phyloP scores from a whole-genome alignment of 441 rosid species.

The Gossypium lobatum region DNA sequence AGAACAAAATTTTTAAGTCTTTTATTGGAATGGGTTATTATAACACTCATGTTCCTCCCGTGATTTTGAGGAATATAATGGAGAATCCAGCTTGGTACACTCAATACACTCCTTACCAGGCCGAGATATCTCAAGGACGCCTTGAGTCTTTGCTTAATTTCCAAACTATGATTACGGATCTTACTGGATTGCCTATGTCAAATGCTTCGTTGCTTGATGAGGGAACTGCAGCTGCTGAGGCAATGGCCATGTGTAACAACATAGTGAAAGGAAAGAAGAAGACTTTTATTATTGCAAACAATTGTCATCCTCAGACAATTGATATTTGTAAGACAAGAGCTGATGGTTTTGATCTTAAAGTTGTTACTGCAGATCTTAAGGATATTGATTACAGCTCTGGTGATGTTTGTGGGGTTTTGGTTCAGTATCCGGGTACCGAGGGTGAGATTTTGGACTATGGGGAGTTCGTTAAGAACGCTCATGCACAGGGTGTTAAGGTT shows the following conservation, averaged over 20 bases:
- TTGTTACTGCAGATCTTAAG: slow-evolving; percentile 60
- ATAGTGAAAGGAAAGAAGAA: slow-evolving; percentile 86
- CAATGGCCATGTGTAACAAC: slow-evolving; percentile 97
- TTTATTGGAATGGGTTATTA: slow-evolving; percentile 94
- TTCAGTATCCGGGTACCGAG: slow-evolving; percentile 95
- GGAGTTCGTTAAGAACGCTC: slow-evolving; percentile 81
- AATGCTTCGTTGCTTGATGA: slow-evolving; percentile 92
- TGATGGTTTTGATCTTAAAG: slow-evolving; percentile 74
- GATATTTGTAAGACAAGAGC: slow-evolving; percentile 92
- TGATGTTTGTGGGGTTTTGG: slow-evolving; percentile 90
- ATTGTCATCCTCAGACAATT: slow-evolving; percentile 89
- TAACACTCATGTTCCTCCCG: slow-evolving; percentile 79
- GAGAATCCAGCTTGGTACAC: slow-evolving; percentile 99
- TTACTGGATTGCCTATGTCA: slow-evolving; percentile 88
- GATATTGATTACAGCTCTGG: slow-evolving; percentile 74
- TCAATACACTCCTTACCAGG: slow-evolving; percentile 94
- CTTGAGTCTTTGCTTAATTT: slow-evolving; percentile 85
- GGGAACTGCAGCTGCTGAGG: slow-evolving; percentile 97
- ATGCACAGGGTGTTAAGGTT: slow-evolving; percentile 89
- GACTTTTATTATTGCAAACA: slow-evolving; percentile 75
- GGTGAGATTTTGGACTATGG: slow-evolving; percentile 88
- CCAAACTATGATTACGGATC: slow-evolving; percentile 84
- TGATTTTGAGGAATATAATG: slow-evolving; percentile 84
- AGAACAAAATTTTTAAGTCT: slow-evolving; percentile 77
- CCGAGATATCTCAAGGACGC: slow-evolving; percentile 93